phyloP scores from a whole-genome alignment of 257 asterid species.

The Scutellaria barbata region DNA sequence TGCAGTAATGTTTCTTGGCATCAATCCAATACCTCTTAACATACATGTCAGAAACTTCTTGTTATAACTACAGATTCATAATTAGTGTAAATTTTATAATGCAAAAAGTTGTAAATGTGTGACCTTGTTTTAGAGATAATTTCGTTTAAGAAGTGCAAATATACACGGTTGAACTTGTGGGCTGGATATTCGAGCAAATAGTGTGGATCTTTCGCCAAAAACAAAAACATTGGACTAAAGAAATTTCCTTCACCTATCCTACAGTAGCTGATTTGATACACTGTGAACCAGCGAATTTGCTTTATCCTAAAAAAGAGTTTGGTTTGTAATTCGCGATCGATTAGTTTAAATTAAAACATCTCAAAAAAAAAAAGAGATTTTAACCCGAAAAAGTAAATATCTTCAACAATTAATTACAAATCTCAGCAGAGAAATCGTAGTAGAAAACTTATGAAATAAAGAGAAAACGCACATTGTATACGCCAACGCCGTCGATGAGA shows the following conservation, averaged over 20 bases:
- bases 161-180: too few relatives aligned
- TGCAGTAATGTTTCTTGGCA: background rate
- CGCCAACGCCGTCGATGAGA: conserved; percentile 61
- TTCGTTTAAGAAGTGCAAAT: too few relatives aligned
- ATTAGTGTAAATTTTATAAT: background rate
- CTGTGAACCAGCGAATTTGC: background rate
- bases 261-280: background rate
- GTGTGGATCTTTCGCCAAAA: background rate
- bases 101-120: background rate
- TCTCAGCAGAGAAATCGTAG: background rate
- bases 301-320: background rate
- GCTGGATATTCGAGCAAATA: background rate
- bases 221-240: background rate
- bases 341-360: background rate
- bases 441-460: background rate
- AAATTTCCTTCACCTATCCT: conserved; percentile 5
- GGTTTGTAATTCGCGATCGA: background rate
- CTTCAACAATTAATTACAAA: conserved; percentile 6
- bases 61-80: background rate
- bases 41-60: background rate
- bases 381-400: background rate
- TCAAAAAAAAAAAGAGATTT: background rate
- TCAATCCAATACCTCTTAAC: background rate
- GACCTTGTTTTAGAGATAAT: background rate
- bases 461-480: conserved; percentile 56